Base-by-base conservation (phyloP, 2,329 filamentous ascomycete genomes). In the Clonostachys rosea region DNA sequence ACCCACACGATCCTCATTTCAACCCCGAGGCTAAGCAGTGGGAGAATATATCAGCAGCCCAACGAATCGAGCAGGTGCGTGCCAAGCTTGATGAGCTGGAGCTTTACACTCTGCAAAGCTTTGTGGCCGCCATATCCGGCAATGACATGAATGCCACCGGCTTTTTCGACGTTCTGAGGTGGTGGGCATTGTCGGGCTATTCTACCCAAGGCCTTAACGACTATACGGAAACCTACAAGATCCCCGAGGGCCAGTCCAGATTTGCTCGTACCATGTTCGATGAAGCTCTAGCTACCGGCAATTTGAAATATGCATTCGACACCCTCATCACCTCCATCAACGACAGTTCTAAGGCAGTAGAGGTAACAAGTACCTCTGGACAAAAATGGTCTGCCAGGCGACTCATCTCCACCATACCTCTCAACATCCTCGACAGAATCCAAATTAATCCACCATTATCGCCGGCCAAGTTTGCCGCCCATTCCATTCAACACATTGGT, bases 191-290 rank as follows among this genome's bases (percentile, higher is more conserved):
- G 1, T 53, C 59, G 2, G 49, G 47, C 12, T 52, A 58, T 20
- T 52, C 46, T n/a, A 47, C 49, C 0, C 53, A 53, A 1, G 61
- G 52, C 24, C 61, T 63, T 30, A 50, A 48, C 5, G 51, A 56
- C 12, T 50, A 46, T 11, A 54, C 18, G 51, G 11, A 52, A 12
- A 37, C 48, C 14, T 64, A 59, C 47, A 63, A 63, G 49, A 47
- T 64, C 7, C 53, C 55, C 2, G 56, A 57, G 34, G 60, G 61
- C 2, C 60, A 63, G 45, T 61, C 61, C 2, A 49, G 47, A 0
- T 50, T 63, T 5, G 59, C 58, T 4, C 50, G 48, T 33, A 47
- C 47, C 1, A 59, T 63, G 35, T 63, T 64, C 43, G 41, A 59
- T 2, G 58, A 63, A 40, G 56, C 59, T 3, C 47, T 51, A 2